Percentiles rank a stretch among this genome's conserved stretches.
Evolutionary conservation across 495 filamentous ascomycete species (phyloP).

Genomic region (Ascobolus immersus): DNA sequence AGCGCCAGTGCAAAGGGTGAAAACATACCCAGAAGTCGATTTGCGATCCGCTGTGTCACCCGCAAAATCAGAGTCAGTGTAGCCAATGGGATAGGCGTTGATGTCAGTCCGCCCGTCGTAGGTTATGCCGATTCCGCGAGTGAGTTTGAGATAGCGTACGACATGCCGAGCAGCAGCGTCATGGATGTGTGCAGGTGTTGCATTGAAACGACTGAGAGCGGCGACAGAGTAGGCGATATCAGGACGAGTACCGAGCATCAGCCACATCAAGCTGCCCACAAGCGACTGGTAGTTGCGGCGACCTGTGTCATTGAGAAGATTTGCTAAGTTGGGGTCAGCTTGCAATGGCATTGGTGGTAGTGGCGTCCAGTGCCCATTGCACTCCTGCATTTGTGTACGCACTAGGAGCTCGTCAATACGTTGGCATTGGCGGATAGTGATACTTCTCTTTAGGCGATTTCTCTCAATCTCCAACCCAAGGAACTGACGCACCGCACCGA

Average conservation of each 20-base stretch:
- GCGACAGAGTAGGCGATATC: conserved; percentile 3
- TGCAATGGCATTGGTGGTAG: too few species aligned
- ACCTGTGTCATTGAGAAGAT: too few species aligned
- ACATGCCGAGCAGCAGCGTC: conserved; percentile 3
- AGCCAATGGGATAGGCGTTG: conserved; percentile 2
- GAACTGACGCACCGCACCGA: not conserved
- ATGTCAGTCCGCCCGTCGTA: too few species aligned
- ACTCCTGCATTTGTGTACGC: not conserved
- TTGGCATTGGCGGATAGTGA: not conserved
- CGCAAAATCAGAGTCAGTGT: conserved; percentile 4
- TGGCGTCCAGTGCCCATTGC: too few species aligned
- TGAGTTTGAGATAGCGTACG: conserved; percentile 8
- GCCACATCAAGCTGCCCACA: conserved; percentile 7
- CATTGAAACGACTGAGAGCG: conserved; percentile 1
- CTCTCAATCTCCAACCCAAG: conserved; percentile 2
- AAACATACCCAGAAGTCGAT: conserved; percentile 1
- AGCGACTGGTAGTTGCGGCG: too few species aligned
- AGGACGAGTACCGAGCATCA: not conserved
- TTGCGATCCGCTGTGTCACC: not conserved
- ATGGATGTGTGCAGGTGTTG: not conserved
- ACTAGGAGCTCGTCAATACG: not conserved
- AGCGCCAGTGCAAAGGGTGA: not conserved
- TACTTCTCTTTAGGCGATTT: too few species aligned
- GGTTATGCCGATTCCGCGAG: too few species aligned
- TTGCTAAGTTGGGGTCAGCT: too few species aligned